phyloP scores from a whole-genome alignment of 371 early-diverging fungal species.

The Coemansia sp. region DNA sequence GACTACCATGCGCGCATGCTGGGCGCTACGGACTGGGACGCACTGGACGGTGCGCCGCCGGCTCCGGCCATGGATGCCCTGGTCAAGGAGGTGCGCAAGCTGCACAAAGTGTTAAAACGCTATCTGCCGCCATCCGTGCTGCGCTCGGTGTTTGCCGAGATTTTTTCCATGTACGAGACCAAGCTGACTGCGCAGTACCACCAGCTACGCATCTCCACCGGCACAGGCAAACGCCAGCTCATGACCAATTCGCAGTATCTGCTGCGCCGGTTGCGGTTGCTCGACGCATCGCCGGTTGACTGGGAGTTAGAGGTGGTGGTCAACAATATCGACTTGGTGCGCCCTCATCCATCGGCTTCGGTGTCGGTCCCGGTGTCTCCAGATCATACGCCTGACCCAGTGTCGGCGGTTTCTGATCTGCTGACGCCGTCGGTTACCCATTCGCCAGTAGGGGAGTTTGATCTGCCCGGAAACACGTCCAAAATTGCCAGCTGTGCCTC shows the following conservation, averaged over 20 bases:
- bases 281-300: conserved; percentile 74
- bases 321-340: conserved; percentile 62
- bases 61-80: conserved; percentile 64
- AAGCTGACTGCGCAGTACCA: conserved; percentile 73
- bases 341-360: conserved; percentile 26
- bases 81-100: conserved; percentile 87
- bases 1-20: conserved; percentile 71
- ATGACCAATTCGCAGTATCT: conserved; percentile 73
- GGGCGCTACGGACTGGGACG: conserved; percentile 72
- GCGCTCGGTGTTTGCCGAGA: conserved; percentile 68
- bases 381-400: background rate
- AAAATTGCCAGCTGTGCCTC: too few relatives aligned
- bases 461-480: background rate
- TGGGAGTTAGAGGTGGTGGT: conserved; percentile 74
- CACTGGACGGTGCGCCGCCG: conserved; percentile 42
- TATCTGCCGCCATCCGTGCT: conserved; percentile 72
- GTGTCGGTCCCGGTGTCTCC: background rate
- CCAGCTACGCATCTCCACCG: conserved; percentile 64
- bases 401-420: background rate
- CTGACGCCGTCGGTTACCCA: background rate
- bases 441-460: background rate
- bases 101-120: conserved; percentile 83
- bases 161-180: conserved; percentile 73
- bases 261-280: conserved; percentile 60
- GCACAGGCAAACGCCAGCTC: conserved; percentile 76